phyloP scores from a whole-genome alignment of 257 asterid genomes.

The Marsdenia floribunda region DNA sequence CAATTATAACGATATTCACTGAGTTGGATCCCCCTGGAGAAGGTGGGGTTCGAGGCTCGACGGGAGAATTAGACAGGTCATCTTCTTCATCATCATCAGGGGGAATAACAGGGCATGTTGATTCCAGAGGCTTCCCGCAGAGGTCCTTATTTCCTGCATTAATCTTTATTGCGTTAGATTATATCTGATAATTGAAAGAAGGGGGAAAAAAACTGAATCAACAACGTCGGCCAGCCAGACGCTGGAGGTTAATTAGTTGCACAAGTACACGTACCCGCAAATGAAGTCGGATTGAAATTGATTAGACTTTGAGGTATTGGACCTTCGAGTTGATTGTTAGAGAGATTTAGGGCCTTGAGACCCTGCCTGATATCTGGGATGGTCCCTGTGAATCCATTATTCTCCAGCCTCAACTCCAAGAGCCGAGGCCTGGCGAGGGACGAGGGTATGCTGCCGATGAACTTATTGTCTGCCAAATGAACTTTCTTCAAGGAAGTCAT shows the following conservation, averaged over 20 bases:
- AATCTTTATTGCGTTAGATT: background rate
- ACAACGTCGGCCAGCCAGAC: too few species aligned
- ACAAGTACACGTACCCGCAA: constrained; percentile 35
- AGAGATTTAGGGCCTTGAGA: constrained; percentile 50
- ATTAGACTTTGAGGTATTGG: constrained; percentile 49
- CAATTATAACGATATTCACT: constrained; percentile 23
- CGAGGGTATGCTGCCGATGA: constrained; percentile 56
- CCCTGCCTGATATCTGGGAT: constrained; percentile 46
- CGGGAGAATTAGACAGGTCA: constrained; percentile 31
- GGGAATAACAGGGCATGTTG: constrained; percentile 37
- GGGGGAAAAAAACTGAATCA: too few species aligned
- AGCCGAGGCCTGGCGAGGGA: constrained; percentile 56
- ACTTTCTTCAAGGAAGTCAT: constrained; percentile 76
- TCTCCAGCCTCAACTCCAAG: constrained; percentile 58
- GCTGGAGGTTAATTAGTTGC: too few species aligned
- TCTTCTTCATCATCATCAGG: too few species aligned
- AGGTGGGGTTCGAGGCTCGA: background rate
- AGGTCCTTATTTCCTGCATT: constrained; percentile 62
- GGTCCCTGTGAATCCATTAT: constrained; percentile 59
- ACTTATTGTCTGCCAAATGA: constrained; percentile 51
- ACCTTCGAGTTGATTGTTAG: constrained; percentile 74
- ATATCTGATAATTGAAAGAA: background rate
- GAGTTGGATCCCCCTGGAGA: constrained; percentile 13
- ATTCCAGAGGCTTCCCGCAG: constrained; percentile 61
- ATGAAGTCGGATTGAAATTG: constrained; percentile 50